Evolutionary conservation across 805 yeast genomes (phyloP).

Genomic region (Ogataea henricii): DNA sequence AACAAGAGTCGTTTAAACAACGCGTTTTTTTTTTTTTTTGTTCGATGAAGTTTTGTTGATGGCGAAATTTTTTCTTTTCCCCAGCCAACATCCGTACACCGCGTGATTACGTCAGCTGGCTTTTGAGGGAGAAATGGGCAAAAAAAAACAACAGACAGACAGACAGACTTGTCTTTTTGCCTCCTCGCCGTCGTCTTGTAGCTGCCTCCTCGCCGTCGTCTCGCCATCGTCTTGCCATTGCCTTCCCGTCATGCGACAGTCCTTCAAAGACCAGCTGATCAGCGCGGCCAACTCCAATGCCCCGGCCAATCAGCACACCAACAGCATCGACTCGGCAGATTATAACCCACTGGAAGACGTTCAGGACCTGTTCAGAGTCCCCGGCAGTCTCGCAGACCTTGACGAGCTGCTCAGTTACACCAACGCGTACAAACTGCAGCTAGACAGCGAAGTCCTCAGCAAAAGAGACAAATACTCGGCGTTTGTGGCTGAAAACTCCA

Average conservation of each 20-base stretch:
- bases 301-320: neutral
- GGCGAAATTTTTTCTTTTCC: conserved; percentile 2
- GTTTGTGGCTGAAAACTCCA: conserved; percentile 21
- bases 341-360: conserved; percentile 61
- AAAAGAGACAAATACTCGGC: conserved; percentile 40
- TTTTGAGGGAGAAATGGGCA: too few species aligned
- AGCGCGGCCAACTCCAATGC: conserved; percentile 20
- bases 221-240: too few species aligned
- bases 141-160: neutral
- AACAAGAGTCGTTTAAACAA: conserved; percentile 2
- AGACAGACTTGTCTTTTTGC: too few species aligned
- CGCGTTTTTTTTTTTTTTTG: too few species aligned
- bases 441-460: conserved; percentile 47
- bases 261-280: conserved; percentile 29
- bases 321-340: conserved; percentile 36
- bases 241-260: too few species aligned
- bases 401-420: conserved; percentile 53
- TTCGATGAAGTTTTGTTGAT: conserved; percentile 1
- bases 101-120: too few species aligned
- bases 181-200: too few species aligned
- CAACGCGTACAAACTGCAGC: conserved; percentile 47
- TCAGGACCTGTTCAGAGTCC: conserved; percentile 49
- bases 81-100: neutral
- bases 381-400: conserved; percentile 52
- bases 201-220: too few species aligned